These are phyloP conservation scores for Tuber microsphaerosporum DNA, from an alignment of 495 filamentous ascomycete genomes.

Conservation along the genomic window DNA sequence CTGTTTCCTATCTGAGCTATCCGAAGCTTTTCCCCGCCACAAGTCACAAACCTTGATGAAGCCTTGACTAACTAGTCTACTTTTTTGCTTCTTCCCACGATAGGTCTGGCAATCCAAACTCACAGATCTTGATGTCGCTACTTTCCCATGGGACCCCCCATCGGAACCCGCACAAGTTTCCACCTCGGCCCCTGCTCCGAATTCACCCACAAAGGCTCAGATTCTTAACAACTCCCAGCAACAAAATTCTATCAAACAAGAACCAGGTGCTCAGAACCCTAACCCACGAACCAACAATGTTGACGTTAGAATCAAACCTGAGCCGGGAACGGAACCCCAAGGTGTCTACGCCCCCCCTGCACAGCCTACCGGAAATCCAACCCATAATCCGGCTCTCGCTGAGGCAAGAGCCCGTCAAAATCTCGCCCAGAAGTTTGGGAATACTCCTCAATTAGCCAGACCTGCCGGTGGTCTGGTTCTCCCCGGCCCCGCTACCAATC, in stretches of 20 bases:
- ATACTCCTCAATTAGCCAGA: slow-evolving; percentile 25
- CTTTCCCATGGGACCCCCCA: slow-evolving; percentile 92
- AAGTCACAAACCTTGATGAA: slow-evolving; percentile 7
- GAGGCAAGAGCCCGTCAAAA: slow-evolving; percentile 43
- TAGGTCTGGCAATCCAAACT: slow-evolving; percentile 93
- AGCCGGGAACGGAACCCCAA: slow-evolving; percentile 56
- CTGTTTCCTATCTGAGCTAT: slow-evolving; percentile 18
- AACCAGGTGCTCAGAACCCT: slow-evolving; percentile 37
- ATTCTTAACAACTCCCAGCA: slow-evolving; percentile 36
- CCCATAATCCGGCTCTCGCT: slow-evolving; percentile 40
- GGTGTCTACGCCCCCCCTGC: slow-evolving; percentile 31
- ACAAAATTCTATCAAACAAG: slow-evolving; percentile 37
- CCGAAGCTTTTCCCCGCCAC: slow-evolving; percentile 14
- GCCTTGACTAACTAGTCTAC: slow-evolving; percentile 41
- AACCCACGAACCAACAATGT: slow-evolving; percentile 42
- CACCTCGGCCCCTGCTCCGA: slow-evolving; percentile 43
- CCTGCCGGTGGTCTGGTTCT: slow-evolving; percentile 35
- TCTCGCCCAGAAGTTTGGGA: slow-evolving; percentile 56
- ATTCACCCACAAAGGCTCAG: slow-evolving; percentile 41
- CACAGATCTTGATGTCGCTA: slow-evolving; percentile 68
- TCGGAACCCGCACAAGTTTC: slow-evolving; percentile 49
- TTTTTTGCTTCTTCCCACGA: slow-evolving; percentile 18
- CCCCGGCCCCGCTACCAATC: slow-evolving; percentile 29
- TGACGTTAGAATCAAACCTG: slow-evolving; percentile 62
- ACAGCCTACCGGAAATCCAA: slow-evolving; percentile 34